These are phyloP conservation scores for Collybiopsis confluens DNA, from an alignment of 768 basidiomycete species.

Conservation along the genomic window DNA sequence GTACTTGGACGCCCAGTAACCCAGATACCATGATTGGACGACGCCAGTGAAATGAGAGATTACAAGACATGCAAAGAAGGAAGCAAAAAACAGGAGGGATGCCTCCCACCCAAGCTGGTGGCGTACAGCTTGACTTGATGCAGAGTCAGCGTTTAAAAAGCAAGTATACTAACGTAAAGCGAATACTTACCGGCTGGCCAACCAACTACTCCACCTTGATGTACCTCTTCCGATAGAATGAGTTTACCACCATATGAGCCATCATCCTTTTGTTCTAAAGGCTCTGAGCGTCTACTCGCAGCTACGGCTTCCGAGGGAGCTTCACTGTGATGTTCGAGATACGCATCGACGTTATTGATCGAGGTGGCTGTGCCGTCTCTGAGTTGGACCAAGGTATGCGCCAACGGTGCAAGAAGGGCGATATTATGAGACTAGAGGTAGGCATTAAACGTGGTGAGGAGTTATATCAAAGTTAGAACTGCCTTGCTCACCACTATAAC, in stretches of 20 bases:
- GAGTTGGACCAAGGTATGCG: constrained; percentile 31
- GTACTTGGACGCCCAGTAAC: constrained; percentile 31
- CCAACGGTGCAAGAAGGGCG: constrained; percentile 20
- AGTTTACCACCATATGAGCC: constrained; percentile 33
- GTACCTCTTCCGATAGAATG: constrained; percentile 42
- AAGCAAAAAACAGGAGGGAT: constrained; percentile 12
- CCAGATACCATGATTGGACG: constrained; percentile 29
- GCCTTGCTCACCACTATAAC: constrained; percentile 40
- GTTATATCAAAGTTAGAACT: neutral
- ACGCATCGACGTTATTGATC: constrained; percentile 7
- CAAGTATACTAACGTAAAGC: neutral
- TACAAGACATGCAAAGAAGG: constrained; percentile 9
- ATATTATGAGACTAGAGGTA: constrained; percentile 28
- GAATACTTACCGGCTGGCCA: constrained; percentile 27
- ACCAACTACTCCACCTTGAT: constrained; percentile 36
- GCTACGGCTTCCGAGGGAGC: neutral
- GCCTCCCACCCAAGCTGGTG: constrained; percentile 11
- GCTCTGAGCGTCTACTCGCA: neutral
- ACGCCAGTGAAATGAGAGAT: constrained; percentile 13
- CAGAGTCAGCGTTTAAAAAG: neutral
- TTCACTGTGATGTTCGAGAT: neutral
- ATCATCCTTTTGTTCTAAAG: constrained; percentile 1
- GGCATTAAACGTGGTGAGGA: neutral
- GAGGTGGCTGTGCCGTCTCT: constrained; percentile 34
- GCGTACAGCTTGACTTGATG: constrained; percentile 16